Evolutionary conservation across 2,329 filamentous ascomycete genomes (phyloP).

Genomic region (Fusarium clavum): DNA sequence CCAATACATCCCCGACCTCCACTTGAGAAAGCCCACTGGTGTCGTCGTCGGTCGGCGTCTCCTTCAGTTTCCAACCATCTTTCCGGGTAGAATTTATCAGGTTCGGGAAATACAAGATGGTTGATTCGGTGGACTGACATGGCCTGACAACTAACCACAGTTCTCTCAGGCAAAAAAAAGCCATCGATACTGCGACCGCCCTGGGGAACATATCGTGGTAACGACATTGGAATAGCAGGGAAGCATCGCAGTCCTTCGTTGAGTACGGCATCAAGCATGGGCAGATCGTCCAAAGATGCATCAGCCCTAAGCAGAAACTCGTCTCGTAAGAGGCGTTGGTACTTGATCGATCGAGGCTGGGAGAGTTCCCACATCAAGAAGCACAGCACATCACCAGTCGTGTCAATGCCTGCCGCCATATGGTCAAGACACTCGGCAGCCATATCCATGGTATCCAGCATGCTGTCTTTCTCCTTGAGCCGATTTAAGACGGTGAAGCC

Average conservation of each 20-base stretch:
- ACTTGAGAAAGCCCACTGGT: conserved; percentile 74
- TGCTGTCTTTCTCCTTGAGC: conserved; percentile 62
- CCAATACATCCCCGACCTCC: conserved; percentile 75
- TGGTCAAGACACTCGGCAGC: conserved; percentile 78
- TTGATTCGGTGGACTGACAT: conserved; percentile 71
- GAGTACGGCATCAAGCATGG: conserved; percentile 72
- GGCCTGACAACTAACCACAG: conserved; percentile 71
- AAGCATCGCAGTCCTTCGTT: conserved; percentile 72
- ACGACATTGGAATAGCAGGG: conserved; percentile 74
- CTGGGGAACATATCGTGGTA: conserved; percentile 68
- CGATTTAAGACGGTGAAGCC: conserved; percentile 69
- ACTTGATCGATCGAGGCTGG: conserved; percentile 62
- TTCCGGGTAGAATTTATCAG: conserved; percentile 82
- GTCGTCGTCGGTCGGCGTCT: conserved; percentile 74
- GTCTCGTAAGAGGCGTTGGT: conserved; percentile 64
- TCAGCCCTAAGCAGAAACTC: conserved; percentile 61
- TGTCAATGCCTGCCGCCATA: conserved; percentile 78
- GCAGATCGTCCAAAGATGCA: conserved; percentile 60
- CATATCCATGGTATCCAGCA: conserved; percentile 65
- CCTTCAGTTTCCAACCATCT: conserved; percentile 83
- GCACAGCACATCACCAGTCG: conserved; percentile 75
- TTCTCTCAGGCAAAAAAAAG: conserved; percentile 63
- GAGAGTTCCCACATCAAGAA: conserved; percentile 80
- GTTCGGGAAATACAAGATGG: conserved; percentile 77
- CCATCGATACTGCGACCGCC: conserved; percentile 68